Base-by-base conservation (phyloP, 1,284 basidiomycete genomes). In the Sphaerobolus stellatus region DNA sequence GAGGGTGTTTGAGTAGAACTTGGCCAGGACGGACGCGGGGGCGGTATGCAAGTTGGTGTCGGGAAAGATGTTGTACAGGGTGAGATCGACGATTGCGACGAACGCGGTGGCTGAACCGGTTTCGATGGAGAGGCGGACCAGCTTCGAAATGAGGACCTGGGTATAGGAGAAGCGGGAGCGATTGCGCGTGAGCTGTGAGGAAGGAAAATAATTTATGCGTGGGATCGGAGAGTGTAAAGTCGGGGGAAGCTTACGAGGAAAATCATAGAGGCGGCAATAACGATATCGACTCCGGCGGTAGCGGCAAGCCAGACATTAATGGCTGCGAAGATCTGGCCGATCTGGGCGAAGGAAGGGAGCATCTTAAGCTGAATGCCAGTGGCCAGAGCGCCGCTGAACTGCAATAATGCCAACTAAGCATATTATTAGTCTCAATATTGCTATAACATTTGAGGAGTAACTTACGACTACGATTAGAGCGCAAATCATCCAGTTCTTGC, bases 231-330 rank as follows among this genome's bases (percentile, higher is more conserved):
- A 47, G 20, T 9, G 13, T n/a, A n/a, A n/a, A n/a, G n/a, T n/a
- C n/a, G n/a, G n/a, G n/a, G n/a, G 16, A 11, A 36, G 56, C 57
- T 16, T 13, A 62, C 61, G 20, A 50, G 29, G 43, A 45, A 47
- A 16, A 57, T 59, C 61, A 62, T 62, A 14, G 51, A 28, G n/a
- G 54, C 43, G 14, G 61, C 59, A 29, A 62, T 60, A 14, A 62
- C 27, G 38, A 62, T 31, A 45, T 62, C 62, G 13, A 56, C 59
- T 14, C 54, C 25, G 5, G 57, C 59, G 25, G 52, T 56, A 4
- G 56, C 48, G 5, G 28, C 53, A 22, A 58, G 50, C 60, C 58
- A 61, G 5, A 40, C 14, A 57, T 59, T 34, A 18, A 34, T 18
- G 11, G 33, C 11, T 34, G 33, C 11, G 18, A 18, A 34, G 11